These are phyloP conservation scores for Rhipidocladum racemiflorum DNA, from an alignment of 176 grass and related monocot genomes.

Conservation along the genomic window DNA sequence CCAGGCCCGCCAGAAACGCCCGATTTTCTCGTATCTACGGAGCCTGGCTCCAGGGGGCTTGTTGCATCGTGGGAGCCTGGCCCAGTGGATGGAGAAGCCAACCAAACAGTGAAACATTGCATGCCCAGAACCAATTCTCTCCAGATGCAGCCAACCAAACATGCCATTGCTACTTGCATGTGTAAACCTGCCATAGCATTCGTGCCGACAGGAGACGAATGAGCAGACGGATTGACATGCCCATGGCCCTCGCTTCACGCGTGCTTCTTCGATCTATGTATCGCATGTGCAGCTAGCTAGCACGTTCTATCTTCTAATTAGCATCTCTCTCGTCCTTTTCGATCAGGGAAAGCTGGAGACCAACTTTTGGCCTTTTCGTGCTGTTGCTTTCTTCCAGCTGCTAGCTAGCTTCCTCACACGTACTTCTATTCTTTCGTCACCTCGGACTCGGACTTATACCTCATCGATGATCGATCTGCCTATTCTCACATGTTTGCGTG, in stretches of 20 bases:
- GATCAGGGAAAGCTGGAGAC: neutral
- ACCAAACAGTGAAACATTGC: too few relatives aligned
- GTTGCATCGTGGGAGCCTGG: too few relatives aligned
- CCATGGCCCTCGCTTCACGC: neutral
- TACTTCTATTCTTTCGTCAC: neutral
- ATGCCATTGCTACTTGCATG: too few relatives aligned
- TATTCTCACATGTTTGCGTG: neutral
- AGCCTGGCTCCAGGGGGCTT: too few relatives aligned
- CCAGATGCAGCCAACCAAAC: too few relatives aligned
- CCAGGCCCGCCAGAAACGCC: too few relatives aligned
- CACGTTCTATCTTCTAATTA: too few relatives aligned
- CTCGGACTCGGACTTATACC: neutral
- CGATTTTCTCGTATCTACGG: too few relatives aligned
- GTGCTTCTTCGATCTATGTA: neutral
- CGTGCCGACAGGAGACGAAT: neutral
- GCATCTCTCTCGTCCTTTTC: neutral
- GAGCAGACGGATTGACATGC: neutral
- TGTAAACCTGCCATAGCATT: neutral
- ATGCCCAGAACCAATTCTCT: too few relatives aligned
- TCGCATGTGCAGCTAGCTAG: neutral
- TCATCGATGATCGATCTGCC: neutral
- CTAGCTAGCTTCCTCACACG: neutral
- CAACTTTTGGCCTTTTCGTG: neutral
- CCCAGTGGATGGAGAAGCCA: too few relatives aligned
- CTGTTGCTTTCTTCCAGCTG: neutral